Percentiles rank a stretch among this genome's conserved stretches.
Conservation (phyloP, 352 stramenopile species). For the Vaucheria bursata region DNA sequence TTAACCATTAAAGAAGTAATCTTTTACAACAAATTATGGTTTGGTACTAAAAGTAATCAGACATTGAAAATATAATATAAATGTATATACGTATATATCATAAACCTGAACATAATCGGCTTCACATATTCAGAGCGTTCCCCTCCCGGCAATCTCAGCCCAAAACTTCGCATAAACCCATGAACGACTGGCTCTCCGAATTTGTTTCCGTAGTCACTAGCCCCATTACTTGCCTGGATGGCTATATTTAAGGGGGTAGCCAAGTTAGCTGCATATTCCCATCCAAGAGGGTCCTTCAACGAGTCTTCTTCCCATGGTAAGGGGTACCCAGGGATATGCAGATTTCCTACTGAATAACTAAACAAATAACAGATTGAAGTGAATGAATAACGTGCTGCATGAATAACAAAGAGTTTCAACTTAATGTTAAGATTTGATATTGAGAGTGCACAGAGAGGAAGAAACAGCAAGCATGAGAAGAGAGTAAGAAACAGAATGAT, state of each 20-base stretch:
- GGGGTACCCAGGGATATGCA: conserved; percentile 88
- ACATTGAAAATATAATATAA: too few species aligned
- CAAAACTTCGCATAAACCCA: conserved; percentile 94
- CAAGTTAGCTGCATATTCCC: conserved; percentile 40
- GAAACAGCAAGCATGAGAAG: too few species aligned
- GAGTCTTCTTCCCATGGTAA: conserved; percentile 87
- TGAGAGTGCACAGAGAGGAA: too few species aligned
- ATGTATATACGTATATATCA: too few species aligned
- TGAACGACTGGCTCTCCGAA: conserved; percentile 98
- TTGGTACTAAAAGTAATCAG: too few species aligned
- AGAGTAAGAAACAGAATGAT: too few species aligned
- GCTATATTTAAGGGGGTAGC: conserved; percentile 35
- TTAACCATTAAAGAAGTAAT: too few species aligned
- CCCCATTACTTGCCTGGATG: conserved; percentile 86
- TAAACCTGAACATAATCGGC: conserved; percentile 91
- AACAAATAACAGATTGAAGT: too few species aligned
- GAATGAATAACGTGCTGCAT: conserved; percentile 82
- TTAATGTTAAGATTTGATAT: too few species aligned
- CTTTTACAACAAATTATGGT: too few species aligned
- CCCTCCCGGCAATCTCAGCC: conserved; percentile 82
- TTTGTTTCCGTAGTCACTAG: conserved; percentile 99
- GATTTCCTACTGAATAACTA: conserved; percentile 85
- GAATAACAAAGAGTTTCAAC: too few species aligned
- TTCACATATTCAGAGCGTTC: conserved; percentile 98
- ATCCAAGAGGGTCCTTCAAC: background rate